These are phyloP conservation scores for Colletotrichum tabaci DNA, from an alignment of 2,329 filamentous ascomycete species.

Conservation along the genomic window DNA sequence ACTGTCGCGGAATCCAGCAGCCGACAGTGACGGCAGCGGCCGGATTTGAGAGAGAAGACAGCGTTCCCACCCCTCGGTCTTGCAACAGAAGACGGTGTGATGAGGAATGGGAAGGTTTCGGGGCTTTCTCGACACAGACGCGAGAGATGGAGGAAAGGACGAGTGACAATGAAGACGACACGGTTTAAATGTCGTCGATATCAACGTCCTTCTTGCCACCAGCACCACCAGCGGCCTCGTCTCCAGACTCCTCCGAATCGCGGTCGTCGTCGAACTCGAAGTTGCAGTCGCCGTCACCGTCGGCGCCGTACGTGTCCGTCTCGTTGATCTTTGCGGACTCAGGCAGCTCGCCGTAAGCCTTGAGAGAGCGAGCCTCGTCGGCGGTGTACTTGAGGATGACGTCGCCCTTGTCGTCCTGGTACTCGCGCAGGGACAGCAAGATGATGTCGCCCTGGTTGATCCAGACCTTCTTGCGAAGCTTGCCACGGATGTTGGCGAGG, in stretches of 20 bases:
- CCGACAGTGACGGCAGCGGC: conserved; percentile 28
- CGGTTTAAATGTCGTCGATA: conserved; percentile 90
- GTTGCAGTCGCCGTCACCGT: conserved; percentile 94
- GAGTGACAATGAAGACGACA: conserved; percentile 18
- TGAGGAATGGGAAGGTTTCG: conserved; percentile 38
- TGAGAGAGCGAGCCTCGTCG: conserved; percentile 95
- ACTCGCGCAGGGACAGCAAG: conserved; percentile 88
- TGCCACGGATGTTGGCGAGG: conserved; percentile 80
- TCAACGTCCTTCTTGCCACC: conserved; percentile 84
- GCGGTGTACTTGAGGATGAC: conserved; percentile 97
- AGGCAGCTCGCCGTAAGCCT: conserved; percentile 97
- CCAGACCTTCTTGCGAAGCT: conserved; percentile 99
- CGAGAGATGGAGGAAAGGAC: conserved; percentile 2
- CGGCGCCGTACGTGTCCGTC: conserved; percentile 93
- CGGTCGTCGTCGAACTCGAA: conserved; percentile 99
- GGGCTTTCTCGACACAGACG: conserved; percentile 25
- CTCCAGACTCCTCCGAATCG: conserved; percentile 70
- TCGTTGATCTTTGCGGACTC: conserved; percentile 99
- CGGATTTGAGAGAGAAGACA: conserved; percentile 77
- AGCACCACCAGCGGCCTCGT: conserved; percentile 67
- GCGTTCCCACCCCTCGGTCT: conserved; percentile 55
- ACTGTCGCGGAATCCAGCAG: conserved; percentile 62
- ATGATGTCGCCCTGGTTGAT: conserved; percentile 99
- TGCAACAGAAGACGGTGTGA: conserved; percentile 10
- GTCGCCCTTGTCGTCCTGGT: conserved; percentile 96